Evolutionary conservation across 768 basidiomycete species (phyloP).

Genomic region (Pholiota conissans): DNA sequence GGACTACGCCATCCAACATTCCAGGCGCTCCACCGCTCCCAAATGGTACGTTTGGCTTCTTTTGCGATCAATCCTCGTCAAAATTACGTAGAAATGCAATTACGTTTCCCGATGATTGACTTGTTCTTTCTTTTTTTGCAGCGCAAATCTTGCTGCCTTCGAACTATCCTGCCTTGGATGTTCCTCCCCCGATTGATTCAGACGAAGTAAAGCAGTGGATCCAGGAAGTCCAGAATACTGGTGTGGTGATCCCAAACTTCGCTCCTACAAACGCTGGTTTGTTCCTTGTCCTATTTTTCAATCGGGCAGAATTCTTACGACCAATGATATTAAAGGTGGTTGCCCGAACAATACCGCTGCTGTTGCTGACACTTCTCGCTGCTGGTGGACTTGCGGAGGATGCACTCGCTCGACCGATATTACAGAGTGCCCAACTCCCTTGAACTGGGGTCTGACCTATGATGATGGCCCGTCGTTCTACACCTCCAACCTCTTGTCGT

Average conservation of each 20-base stretch:
- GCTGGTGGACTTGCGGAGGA: conserved; percentile 84
- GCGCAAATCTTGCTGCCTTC: conserved; percentile 29
- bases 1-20: conserved; percentile 49
- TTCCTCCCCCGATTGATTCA: conserved; percentile 56
- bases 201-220: conserved; percentile 72
- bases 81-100: background rate
- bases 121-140: background rate
- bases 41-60: conserved; percentile 37
- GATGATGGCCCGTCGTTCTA: conserved; percentile 83
- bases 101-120: background rate
- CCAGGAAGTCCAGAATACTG: conserved; percentile 54
- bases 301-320: conserved; percentile 2
- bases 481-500: conserved; percentile 72
- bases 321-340: conserved; percentile 35
- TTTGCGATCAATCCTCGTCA: background rate
- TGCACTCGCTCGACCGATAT: conserved; percentile 72
- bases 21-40: conserved; percentile 62
- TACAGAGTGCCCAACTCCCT: conserved; percentile 68
- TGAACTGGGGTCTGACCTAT: conserved; percentile 57
- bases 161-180: conserved; percentile 70
- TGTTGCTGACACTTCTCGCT: conserved; percentile 49
- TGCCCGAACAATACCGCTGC: conserved; percentile 64
- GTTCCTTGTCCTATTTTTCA: conserved; percentile 14
- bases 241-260: conserved; percentile 59
- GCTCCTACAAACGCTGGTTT: conserved; percentile 39